phyloP scores from a whole-genome alignment of 345 rosid species.

The Murraya koenigii region DNA sequence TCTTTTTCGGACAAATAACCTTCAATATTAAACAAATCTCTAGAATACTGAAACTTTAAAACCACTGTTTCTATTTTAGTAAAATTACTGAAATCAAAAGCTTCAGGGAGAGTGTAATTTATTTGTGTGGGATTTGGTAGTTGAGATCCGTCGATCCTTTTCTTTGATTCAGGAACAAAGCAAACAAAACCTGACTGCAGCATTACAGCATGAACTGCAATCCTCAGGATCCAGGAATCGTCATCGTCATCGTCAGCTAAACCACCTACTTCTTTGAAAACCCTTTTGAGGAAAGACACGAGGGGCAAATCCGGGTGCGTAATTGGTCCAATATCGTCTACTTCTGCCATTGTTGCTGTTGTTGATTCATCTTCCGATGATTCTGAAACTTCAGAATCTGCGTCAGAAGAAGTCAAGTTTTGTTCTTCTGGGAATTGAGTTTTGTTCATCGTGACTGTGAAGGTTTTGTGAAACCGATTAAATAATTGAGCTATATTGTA shows the following conservation, averaged over 20 bases:
- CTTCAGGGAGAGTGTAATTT: constrained; percentile 17
- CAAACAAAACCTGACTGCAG: constrained; percentile 21
- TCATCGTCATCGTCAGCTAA: not conserved
- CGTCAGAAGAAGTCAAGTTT: not conserved
- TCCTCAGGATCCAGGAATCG: constrained; percentile 2
- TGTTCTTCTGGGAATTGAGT: not conserved
- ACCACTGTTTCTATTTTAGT: not conserved
- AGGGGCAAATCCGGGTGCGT: not conserved
- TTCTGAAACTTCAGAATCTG: not conserved
- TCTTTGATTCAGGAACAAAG: constrained; percentile 10
- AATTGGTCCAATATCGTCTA: not conserved
- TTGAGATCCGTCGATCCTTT: not conserved
- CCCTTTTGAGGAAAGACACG: constrained; percentile 14
- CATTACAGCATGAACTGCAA: constrained; percentile 19
- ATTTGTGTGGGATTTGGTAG: not conserved
- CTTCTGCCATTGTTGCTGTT: not conserved
- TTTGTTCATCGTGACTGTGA: not conserved
- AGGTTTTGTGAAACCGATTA: too few relatives aligned
- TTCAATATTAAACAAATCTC: constrained; percentile 4
- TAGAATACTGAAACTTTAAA: constrained; percentile 11
- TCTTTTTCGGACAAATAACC: not conserved
- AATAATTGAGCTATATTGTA: too few relatives aligned
- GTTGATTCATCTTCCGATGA: not conserved
- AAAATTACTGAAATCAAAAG: not conserved
- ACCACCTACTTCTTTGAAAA: constrained; percentile 9